phyloP scores from a whole-genome alignment of 164 flowering plant genomes.

The Euptelea pleiosperma region DNA sequence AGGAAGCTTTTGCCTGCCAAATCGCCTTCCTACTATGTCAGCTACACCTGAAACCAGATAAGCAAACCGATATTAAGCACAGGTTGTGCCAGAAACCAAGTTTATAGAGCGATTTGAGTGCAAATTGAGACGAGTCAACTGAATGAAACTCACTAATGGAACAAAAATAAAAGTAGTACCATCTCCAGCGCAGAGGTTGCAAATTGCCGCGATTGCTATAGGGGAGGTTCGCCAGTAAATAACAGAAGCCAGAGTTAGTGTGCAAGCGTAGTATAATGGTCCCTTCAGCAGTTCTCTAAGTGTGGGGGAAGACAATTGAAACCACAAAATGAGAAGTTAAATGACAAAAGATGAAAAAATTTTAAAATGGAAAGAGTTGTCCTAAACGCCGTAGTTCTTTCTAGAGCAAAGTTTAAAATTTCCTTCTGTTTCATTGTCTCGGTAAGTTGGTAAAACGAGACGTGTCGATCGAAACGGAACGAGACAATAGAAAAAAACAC shows the following conservation, averaged over 20 bases:
- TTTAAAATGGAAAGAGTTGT: background rate
- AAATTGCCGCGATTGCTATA: conserved; percentile 56
- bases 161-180: conserved; percentile 36
- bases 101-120: no score
- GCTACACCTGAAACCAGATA: conserved; percentile 56
- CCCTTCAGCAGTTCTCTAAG: conserved; percentile 82
- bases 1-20: conserved; percentile 61
- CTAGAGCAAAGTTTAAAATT: no score
- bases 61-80: background rate
- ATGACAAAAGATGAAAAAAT: background rate
- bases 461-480: no score
- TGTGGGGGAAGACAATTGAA: background rate
- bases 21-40: conserved; percentile 74
- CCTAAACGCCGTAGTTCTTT: no score
- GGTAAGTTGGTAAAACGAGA: no score
- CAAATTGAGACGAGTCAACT: background rate
- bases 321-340: background rate
- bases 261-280: conserved; percentile 67
- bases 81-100: no score
- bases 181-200: conserved; percentile 93
- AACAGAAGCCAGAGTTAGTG: conserved; percentile 57
- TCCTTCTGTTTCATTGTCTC: no score
- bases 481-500: no score
- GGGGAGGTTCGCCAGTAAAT: conserved; percentile 81
- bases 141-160: no score